Percentiles rank a stretch among this genome's conserved stretches.
Evolutionary conservation across 177 flowering plant genomes (phyloP).

Genomic region (Vitis hybrid): DNA sequence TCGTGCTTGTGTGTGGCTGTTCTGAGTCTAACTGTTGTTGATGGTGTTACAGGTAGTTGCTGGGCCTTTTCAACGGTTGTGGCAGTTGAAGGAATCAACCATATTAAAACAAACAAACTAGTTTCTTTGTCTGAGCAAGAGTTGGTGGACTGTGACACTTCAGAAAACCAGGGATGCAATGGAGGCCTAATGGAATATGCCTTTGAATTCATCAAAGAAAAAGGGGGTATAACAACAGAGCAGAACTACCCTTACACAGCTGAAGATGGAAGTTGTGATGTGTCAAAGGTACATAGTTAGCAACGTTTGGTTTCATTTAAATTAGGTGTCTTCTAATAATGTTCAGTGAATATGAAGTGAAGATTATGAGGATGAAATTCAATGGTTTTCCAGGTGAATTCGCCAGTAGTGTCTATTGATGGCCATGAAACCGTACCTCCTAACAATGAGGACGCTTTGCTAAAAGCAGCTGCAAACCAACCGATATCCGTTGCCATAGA

Average conservation of each 20-base stretch:
- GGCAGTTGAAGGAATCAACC: slow-evolving; percentile 83
- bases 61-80: slow-evolving; percentile 96
- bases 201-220: slow-evolving; percentile 61
- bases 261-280: slow-evolving; percentile 52
- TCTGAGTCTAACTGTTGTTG: neutral
- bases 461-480: slow-evolving; percentile 73
- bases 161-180: slow-evolving; percentile 66
- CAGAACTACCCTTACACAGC: slow-evolving; percentile 63
- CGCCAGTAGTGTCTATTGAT: slow-evolving; percentile 61
- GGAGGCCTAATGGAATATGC: slow-evolving; percentile 88
- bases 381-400: slow-evolving; percentile 41
- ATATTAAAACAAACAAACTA: slow-evolving; percentile 63
- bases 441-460: slow-evolving; percentile 64
- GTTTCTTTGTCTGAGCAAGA: slow-evolving; percentile 84
- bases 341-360: neutral
- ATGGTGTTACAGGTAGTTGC: slow-evolving; percentile 66
- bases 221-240: slow-evolving; percentile 74
- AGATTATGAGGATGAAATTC: neutral
- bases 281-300: slow-evolving; percentile 37
- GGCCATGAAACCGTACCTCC: slow-evolving; percentile 78
- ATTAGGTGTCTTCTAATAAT: neutral
- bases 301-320: neutral
- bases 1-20: neutral
- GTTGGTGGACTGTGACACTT: slow-evolving; percentile 77
- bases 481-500: slow-evolving; percentile 84